phyloP scores from a whole-genome alignment of 129 eudicot genomes.

The Arctium minus region DNA sequence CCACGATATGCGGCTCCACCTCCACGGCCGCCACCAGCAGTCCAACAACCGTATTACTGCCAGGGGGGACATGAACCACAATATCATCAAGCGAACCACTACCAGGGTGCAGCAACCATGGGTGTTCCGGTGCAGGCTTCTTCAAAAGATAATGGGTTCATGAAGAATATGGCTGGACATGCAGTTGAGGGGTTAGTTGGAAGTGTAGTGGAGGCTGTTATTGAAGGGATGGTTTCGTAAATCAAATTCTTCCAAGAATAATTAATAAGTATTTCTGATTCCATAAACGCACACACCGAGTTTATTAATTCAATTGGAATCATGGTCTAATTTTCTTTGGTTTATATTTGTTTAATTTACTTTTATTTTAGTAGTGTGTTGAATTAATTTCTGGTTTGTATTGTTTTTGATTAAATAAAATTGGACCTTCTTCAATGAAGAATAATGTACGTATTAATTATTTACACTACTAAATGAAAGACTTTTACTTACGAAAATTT shows the following conservation, averaged over 20 bases:
- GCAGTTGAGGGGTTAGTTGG: slow-evolving; percentile 27
- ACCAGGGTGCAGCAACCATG: not conserved
- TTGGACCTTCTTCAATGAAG: not conserved
- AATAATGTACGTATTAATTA: not conserved
- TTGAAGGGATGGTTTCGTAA: slow-evolving; percentile 13
- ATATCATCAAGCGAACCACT: not conserved
- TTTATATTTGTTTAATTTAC: not conserved
- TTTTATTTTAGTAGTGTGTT: not conserved
- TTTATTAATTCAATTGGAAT: not conserved
- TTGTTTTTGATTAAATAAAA: not conserved
- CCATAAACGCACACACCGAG: not conserved
- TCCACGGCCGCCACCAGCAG: not conserved
- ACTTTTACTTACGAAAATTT: no score
- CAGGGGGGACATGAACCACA: not conserved
- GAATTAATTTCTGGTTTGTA: not conserved
- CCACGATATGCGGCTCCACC: not conserved
- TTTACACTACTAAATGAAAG: no score
- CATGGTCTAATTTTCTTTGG: not conserved
- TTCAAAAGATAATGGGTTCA: not conserved
- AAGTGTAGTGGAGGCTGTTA: slow-evolving; percentile 10
- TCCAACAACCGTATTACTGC: slow-evolving; percentile 5
- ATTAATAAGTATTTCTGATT: not conserved
- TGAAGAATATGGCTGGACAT: slow-evolving; percentile 24
- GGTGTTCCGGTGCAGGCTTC: slow-evolving; percentile 15
- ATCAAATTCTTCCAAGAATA: not conserved